Evolutionary conservation across 208 protist genomes (phyloP), one percentile per base, ranked within the genome.

Genomic region (Perkinsela sp.): DNA sequence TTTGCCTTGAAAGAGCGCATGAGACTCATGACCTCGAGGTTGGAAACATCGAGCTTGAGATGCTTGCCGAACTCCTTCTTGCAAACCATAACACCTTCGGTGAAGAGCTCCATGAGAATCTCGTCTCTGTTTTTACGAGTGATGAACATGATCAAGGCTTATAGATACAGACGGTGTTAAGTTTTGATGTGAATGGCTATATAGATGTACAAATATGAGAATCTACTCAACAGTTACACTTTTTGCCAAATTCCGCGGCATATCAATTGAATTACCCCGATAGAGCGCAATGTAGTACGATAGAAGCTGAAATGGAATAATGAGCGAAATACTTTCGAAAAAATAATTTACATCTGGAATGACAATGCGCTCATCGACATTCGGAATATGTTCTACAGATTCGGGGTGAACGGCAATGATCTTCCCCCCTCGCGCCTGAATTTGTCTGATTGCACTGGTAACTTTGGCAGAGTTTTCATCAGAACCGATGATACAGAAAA

Each of bases 301-400:
- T 13, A 98, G 75, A 31, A 98, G 77, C 82, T 98, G 95, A 28
- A 97, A 75, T 2, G 94, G 95, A 32, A 98, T 87, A 1, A 90
- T 77, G 69, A 92, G 91, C 6, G 96, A 31, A n/a, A 96, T 67
- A 1, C 78, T 75, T 73, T 91, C 86, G 31, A 95, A 71, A 74
- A 79, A 94, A 75, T 92, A 82, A 31, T 87, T 78, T 16, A 81
- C 89, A n/a, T 67, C 13, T 2, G 90, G 93, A 30, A 97, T 77
- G 31, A 70, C 31, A 29, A 89, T 72, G 15, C 67, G 77, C 15
- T 72, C n/a, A 30, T 71, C 31, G 13, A 66, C 30, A 15, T 72
- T 69, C 0, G 75, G 70, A 0, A 76, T 6, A 1, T 92, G 68
- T 66, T 71, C 74, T 22, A n/a, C 22, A 31, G 1, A 66, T 29